Base-by-base conservation (phyloP, 148 eudicot species). In the Dysphania ambrosioides region DNA sequence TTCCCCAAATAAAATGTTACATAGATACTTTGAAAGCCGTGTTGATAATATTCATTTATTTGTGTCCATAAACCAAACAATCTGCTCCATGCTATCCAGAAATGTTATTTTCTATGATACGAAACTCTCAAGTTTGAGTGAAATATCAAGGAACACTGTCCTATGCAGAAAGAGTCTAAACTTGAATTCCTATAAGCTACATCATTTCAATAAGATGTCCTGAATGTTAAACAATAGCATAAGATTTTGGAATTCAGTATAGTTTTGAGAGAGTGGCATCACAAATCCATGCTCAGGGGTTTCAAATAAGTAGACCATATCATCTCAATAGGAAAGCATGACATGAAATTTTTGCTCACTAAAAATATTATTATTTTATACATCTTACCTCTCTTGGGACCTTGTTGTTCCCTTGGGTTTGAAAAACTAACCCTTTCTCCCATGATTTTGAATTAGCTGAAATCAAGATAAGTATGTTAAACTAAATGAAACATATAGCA, bases 381-480 rank as follows among this genome's bases (percentile, higher is more conserved):
- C 40, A 62, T 34, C 55, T 73, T 79, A 91, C 97, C 97, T 86
- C 87, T 34, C 79, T 79, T 31, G 83, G 68, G 31, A 79, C 51
- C 74, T 63, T 83, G 70, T 55, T 73, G 63, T 75, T 87, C 71
- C 76, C 83, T 73, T 80, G 79, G 59, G 85, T 70, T 67, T 76
- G 89, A 71, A 94, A 85, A 65, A 81, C 72, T 41, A 94, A 78
- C 44, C 98, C 97, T 62, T 71, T 85, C 34, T 79, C 89, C 98
- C 98, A 94, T 75, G 77, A 59, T 77, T 90, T 88, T 73, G 97
- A 91, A 76, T 82, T 81, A 77, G 97, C 98, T 94, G 87, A 81
- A 87, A 79, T 18, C 57, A 72, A 58, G 55, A 73, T 51, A 68
- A 65, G 58, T 60, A 55, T 24, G 57, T 35, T 49, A 30, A 70